Percentiles rank a stretch among this genome's conserved stretches.
phyloP scores from a whole-genome alignment of 2,329 filamentous ascomycete species.

The Bipolaris sorokiniana region DNA sequence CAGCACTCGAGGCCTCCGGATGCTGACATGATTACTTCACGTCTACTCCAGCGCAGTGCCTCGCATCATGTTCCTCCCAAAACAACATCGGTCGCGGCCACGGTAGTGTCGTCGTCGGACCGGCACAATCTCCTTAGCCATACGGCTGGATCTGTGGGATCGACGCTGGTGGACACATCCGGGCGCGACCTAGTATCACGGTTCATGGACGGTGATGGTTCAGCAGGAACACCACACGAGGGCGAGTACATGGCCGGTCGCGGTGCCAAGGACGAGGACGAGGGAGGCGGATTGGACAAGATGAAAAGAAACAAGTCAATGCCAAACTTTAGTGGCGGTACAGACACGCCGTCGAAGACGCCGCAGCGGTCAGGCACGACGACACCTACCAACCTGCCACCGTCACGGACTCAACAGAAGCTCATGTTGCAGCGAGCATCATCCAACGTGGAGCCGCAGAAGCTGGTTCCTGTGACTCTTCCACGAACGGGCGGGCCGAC shows the following conservation, averaged over 20 bases:
- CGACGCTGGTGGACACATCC: constrained; percentile 50
- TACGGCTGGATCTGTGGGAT: constrained; percentile 47
- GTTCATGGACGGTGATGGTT: constrained; percentile 53
- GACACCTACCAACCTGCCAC: constrained; percentile 49
- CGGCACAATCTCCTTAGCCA: constrained; percentile 45
- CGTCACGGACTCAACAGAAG: constrained; percentile 75
- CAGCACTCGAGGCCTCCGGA: constrained; percentile 54
- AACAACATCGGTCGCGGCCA: constrained; percentile 67
- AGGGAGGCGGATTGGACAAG: constrained; percentile 34
- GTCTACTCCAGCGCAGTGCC: constrained; percentile 68
- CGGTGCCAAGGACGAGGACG: constrained; percentile 27
- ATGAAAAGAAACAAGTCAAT: constrained; percentile 49
- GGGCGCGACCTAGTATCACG: constrained; percentile 53
- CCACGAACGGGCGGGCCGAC: constrained; percentile 45
- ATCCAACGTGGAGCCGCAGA: constrained; percentile 70
- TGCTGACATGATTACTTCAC: constrained; percentile 70
- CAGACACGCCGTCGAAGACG: constrained; percentile 37
- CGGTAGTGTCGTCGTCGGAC: constrained; percentile 54
- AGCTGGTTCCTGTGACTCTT: constrained; percentile 52
- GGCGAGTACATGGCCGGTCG: constrained; percentile 47
- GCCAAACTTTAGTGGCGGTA: constrained; percentile 44
- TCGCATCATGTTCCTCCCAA: constrained; percentile 67
- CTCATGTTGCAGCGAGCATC: constrained; percentile 75
- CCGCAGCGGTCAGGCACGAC: constrained; percentile 46
- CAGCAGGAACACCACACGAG: constrained; percentile 50